Evolutionary conservation across 495 filamentous ascomycete species (phyloP), one percentile per base, ranked within the genome.

Genomic region (Podospora conica): DNA sequence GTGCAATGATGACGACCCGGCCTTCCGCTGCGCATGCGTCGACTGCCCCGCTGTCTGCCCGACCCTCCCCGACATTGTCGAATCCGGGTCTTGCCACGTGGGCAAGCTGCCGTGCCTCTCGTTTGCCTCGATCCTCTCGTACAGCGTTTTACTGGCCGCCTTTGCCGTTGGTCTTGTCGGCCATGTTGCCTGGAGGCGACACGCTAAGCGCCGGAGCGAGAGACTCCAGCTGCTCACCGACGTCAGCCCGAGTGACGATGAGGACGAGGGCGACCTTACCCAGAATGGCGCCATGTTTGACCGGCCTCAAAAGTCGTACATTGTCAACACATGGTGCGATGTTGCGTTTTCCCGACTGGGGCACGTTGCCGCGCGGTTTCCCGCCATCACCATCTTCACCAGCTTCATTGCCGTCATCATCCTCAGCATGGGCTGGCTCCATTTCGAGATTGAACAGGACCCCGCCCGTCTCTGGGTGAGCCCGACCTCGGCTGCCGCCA

Each of bases 381-480:
- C 96, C 0, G 87, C 82, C 0, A 84, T 95, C 67, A 97, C 94
- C 9, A 96, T 97, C 65, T 70, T 77, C 20, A 77, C 81, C 28
- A 91, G 89, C 67, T 67, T 96, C 15, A 20, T 93, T 53, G 75
- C 92, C 22, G 91, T 96, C 12, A 79, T 80, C 3, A 67, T 96
- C 4, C 77, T 98, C 65, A 96, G 92, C 70, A 68, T 92, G 33
- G 95, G 95, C 15, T 96, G 92, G 92, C 75, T 93, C 31, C 86
- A 85, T 54, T 98, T 98, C 69, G 81, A 87, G 2, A 82, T 98
- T 63, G 96, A 98, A 74, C 90, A 83, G 21, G 89, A 97, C 65
- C 95, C 95, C 0, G 96, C 95, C 11, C 87, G 91, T 29, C 76
- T 98, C 55, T 98, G 95, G 95, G 96, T 98, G 15, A 93, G 92